Percentiles rank a stretch among this genome's conserved stretches.
phyloP scores from a whole-genome alignment of 225 moss, liverwort and hornwort species.

The Sphagnum tenellum region DNA sequence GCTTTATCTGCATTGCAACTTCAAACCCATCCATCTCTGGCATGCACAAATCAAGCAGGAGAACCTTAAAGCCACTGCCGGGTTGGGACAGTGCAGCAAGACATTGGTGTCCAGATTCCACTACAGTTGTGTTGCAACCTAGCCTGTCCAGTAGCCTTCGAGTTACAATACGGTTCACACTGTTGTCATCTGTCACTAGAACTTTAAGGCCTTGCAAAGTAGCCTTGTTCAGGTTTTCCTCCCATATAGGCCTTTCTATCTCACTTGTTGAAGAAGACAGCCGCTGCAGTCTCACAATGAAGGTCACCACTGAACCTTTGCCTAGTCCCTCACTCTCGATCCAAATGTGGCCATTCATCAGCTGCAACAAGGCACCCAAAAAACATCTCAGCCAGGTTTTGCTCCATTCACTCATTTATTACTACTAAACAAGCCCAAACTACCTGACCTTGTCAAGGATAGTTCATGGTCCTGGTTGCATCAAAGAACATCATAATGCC shows the following conservation, averaged over 20 bases:
- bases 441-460: no score
- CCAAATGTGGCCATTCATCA: slow-evolving; percentile 62
- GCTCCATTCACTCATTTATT: background rate
- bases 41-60: slow-evolving; percentile 63
- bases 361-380: slow-evolving; percentile 16
- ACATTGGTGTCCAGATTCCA: slow-evolving; percentile 54
- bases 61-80: slow-evolving; percentile 34
- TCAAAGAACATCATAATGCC: no score
- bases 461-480: no score
- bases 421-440: background rate
- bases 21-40: slow-evolving; percentile 76
- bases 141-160: slow-evolving; percentile 38
- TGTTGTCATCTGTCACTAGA: slow-evolving; percentile 58
- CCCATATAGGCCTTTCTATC: slow-evolving; percentile 25
- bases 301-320: slow-evolving; percentile 39
- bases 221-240: slow-evolving; percentile 31
- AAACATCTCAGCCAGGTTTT: background rate
- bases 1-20: slow-evolving; percentile 50
- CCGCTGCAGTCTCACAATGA: slow-evolving; percentile 46
- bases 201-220: slow-evolving; percentile 50
- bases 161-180: slow-evolving; percentile 63
- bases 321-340: slow-evolving; percentile 55
- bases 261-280: slow-evolving; percentile 33
- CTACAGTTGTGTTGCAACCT: slow-evolving; percentile 42
- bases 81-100: slow-evolving; percentile 33